Base-by-base conservation (phyloP, 1,284 basidiomycete species). In the Ustilago xerochloae region DNA sequence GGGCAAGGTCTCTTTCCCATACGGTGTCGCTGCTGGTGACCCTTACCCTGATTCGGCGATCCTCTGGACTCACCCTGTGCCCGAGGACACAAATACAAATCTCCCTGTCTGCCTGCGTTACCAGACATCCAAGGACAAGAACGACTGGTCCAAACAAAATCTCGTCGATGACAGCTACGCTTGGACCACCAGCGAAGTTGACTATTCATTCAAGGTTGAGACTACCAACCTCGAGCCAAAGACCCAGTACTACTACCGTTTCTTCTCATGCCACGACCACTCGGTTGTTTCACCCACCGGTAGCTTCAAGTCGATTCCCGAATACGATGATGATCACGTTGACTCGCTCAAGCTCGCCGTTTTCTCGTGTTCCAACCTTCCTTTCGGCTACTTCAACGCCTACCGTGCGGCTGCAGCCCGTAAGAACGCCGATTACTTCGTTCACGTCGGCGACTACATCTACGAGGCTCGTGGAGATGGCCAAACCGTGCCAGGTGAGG, bases 381-480 rank as follows among this genome's bases (percentile, higher is more conserved):
- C 73, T 35, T 78, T 81, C 87, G 90, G 90, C 0, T 90, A 87
- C 83, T 91, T 91, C 86, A 90, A 90, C 78, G 89, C 90, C 13
- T 91, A 90, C 79, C 86, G 88, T 48, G 89, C 89, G 1, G 87
- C 89, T 20, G 87, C 87, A 56, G 68, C 68, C 12, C 88, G 89
- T 70, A 57, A 63, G 9, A 88, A 88, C 12, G 87, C 89, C 3
- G 89, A 91, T 75, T 85, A 89, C 49, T 90, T 89, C 63, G 79
- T 90, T 43, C 90, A 91, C 75, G 86, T 91, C 26, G 90, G 90
- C 13, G 90, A 90, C 83, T 90, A 90, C 82, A 83, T 83, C 59
- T 84, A 84, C 75, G 84, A 84, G 66, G 56, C 70, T 35, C 65
- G 63, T 61, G 70, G 63, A 28, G 74, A 70, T 15, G 61, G 67